These are phyloP conservation scores for Trichosporon coremiiforme DNA, from an alignment of 1,284 basidiomycete species.

Conservation along the genomic window DNA sequence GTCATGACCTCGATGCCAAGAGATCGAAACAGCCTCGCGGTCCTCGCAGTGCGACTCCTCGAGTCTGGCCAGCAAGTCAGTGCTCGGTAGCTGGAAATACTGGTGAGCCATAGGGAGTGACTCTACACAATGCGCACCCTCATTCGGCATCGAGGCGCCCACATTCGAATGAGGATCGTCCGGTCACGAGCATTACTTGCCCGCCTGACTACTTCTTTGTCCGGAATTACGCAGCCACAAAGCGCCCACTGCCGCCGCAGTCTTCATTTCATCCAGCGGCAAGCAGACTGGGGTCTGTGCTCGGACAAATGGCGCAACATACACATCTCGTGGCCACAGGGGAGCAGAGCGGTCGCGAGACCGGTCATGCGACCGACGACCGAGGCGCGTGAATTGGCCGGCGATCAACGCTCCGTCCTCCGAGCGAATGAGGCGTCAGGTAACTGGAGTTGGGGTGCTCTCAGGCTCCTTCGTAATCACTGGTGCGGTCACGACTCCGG, in stretches of 20 bases:
- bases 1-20: background rate
- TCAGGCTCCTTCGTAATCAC: no score
- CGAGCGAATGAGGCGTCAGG: no score
- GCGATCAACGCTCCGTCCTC: background rate
- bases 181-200: background rate
- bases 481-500: no score
- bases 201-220: background rate
- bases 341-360: background rate
- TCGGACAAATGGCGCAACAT: background rate
- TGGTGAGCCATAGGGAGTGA: no score
- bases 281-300: background rate
- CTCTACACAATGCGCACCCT: no score
- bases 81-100: background rate
- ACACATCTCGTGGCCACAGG: background rate
- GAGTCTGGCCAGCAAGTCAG: background rate
- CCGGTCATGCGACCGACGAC: background rate
- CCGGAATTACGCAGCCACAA: background rate
- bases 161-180: conserved; percentile 2
- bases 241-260: no score
- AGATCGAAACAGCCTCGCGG: background rate
- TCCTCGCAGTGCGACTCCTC: background rate
- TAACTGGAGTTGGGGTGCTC: no score
- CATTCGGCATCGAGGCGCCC: background rate
- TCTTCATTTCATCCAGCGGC: background rate
- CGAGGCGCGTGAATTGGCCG: background rate